These are phyloP conservation scores for Lyophyllum shimeji DNA, from an alignment of 768 basidiomycete species.

Conservation along the genomic window DNA sequence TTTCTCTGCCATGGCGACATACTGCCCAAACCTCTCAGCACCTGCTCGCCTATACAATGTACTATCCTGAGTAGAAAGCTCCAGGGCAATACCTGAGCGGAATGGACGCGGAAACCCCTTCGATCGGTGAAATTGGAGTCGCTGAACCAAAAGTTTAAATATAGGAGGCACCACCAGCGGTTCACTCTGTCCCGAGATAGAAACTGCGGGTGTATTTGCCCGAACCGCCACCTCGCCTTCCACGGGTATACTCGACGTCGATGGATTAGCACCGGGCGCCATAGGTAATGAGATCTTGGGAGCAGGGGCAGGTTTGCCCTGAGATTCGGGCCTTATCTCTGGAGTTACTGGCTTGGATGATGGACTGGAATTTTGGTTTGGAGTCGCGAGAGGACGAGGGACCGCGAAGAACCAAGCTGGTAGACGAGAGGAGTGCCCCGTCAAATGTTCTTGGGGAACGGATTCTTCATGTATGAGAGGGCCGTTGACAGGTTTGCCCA, in stretches of 20 bases:
- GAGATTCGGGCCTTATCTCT: neutral
- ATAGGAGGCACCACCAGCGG: slow-evolving; percentile 13
- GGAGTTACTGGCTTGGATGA: neutral
- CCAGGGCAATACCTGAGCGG: slow-evolving; percentile 36
- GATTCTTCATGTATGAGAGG: neutral
- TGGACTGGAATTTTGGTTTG: neutral
- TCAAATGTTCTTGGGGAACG: neutral
- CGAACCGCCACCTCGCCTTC: neutral
- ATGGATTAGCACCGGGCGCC: neutral
- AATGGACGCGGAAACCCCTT: slow-evolving; percentile 32
- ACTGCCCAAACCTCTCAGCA: slow-evolving; percentile 40
- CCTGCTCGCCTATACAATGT: slow-evolving; percentile 38
- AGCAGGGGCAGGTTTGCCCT: neutral
- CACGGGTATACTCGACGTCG: neutral
- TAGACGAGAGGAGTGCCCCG: neutral
- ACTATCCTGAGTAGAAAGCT: slow-evolving; percentile 26
- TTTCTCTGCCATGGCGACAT: slow-evolving; percentile 36
- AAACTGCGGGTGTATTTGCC: neutral
- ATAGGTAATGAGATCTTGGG: neutral
- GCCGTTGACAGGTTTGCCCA: neutral
- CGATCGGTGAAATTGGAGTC: slow-evolving; percentile 27
- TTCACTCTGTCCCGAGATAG: neutral
- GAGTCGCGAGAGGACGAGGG: neutral
- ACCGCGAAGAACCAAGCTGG: neutral
- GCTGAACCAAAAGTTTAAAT: slow-evolving; percentile 36